These are phyloP conservation scores for Spatholobus suberectus DNA, from an alignment of 306 rosid species.

Conservation along the genomic window DNA sequence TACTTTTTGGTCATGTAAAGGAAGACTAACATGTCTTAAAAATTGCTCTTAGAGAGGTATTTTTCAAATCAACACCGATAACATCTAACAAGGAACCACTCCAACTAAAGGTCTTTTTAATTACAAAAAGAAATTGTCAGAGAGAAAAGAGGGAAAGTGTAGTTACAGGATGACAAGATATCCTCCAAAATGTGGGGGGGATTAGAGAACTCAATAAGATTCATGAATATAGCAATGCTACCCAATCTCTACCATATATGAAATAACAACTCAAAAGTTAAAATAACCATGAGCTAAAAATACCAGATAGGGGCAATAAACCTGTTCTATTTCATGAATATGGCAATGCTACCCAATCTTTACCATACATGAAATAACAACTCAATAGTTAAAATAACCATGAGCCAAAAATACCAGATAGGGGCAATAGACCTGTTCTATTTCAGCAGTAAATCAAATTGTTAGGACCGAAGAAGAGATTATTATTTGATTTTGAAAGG, in stretches of 20 bases:
- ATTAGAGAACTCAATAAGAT: neutral
- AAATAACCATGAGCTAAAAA: neutral
- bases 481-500: constrained; percentile 10
- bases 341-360: constrained; percentile 15
- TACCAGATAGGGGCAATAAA: too few species aligned
- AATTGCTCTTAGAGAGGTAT: neutral
- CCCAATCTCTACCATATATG: neutral
- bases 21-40: neutral
- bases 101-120: neutral
- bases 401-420: neutral
- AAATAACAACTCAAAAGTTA: neutral
- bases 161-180: neutral
- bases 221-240: neutral
- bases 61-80: neutral
- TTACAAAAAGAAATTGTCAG: neutral
- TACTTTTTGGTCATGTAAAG: neutral
- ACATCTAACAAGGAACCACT: constrained; percentile 12
- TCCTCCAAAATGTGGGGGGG: neutral
- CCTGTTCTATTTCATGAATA: neutral
- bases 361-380: neutral
- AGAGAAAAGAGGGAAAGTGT: neutral
- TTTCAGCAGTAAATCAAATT: constrained; percentile 18
- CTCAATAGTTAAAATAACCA: neutral
- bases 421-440: constrained; percentile 5
- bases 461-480: neutral